phyloP scores from a whole-genome alignment of 768 basidiomycete genomes.

The Mycena capillaripes region DNA sequence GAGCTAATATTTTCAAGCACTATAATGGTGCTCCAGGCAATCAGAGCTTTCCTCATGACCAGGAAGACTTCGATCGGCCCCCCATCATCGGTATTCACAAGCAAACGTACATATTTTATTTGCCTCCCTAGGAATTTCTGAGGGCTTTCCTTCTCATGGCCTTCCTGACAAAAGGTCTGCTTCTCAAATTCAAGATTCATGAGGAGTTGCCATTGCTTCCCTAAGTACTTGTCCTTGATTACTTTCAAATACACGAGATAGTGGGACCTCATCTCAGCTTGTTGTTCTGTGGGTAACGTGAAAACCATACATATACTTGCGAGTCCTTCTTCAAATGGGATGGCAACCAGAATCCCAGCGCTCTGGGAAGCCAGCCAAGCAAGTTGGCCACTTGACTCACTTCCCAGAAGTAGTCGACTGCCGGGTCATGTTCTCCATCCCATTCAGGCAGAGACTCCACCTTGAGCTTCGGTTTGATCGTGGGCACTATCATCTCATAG shows the following conservation, averaged over 20 bases:
- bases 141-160: background rate
- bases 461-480: background rate
- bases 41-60: background rate
- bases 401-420: conserved; percentile 3
- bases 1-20: background rate
- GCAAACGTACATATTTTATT: background rate
- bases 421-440: background rate
- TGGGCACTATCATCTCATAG: background rate
- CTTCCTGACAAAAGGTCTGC: background rate
- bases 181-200: background rate
- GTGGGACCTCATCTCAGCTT: background rate
- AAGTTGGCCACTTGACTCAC: background rate
- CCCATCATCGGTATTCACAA: background rate
- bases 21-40: background rate
- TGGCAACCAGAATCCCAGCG: conserved; percentile 4
- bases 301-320: background rate
- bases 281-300: background rate
- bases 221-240: background rate
- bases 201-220: background rate
- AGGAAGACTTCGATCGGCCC: background rate
- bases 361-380: background rate
- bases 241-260: background rate
- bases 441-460: background rate
- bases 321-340: background rate
- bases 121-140: background rate